phyloP scores from a whole-genome alignment of 2,329 filamentous ascomycete genomes.

The Akanthomyces lecanii region DNA sequence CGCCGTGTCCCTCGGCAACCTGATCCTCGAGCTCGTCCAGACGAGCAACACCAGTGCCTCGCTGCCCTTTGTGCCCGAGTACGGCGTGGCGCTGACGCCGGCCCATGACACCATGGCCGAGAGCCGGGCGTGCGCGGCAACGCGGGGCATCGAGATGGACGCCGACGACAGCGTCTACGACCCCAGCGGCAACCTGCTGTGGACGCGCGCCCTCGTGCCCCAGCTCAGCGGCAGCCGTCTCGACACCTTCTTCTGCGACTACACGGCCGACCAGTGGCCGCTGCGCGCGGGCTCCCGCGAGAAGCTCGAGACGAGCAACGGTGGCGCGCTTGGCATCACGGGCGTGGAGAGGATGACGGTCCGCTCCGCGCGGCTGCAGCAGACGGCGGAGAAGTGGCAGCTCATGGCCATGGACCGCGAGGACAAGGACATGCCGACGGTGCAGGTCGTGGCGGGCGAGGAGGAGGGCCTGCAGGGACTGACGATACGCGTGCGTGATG shows the following conservation, averaged over 20 bases:
- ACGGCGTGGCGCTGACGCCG: conserved; percentile 6
- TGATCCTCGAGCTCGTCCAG: conserved; percentile 13
- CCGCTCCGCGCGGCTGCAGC: not conserved
- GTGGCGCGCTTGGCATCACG: conserved; percentile 4
- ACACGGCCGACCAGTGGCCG: conserved; percentile 7
- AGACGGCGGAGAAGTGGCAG: conserved; percentile 3
- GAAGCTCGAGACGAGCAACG: not conserved
- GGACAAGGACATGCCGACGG: conserved; percentile 5
- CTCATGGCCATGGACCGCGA: not conserved
- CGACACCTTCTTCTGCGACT: conserved; percentile 8
- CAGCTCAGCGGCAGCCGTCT: conserved; percentile 7
- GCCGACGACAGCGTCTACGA: conserved; percentile 5
- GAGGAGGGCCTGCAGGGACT: conserved; percentile 3
- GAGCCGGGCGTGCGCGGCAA: not conserved
- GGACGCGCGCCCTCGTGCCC: not conserved
- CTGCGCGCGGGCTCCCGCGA: not conserved
- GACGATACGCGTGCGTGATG: conserved; percentile 7
- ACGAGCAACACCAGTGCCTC: not conserved
- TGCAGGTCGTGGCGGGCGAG: conserved; percentile 6
- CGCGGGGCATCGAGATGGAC: conserved; percentile 6
- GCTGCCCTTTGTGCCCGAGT: not conserved
- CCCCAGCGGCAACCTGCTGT: not conserved
- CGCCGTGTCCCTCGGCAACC: conserved; percentile 5
- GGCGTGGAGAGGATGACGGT: not conserved
- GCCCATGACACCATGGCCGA: not conserved